Evolutionary conservation across 2,329 filamentous ascomycete genomes (phyloP).

Genomic region (Myriosclerotinia duriaeana): DNA sequence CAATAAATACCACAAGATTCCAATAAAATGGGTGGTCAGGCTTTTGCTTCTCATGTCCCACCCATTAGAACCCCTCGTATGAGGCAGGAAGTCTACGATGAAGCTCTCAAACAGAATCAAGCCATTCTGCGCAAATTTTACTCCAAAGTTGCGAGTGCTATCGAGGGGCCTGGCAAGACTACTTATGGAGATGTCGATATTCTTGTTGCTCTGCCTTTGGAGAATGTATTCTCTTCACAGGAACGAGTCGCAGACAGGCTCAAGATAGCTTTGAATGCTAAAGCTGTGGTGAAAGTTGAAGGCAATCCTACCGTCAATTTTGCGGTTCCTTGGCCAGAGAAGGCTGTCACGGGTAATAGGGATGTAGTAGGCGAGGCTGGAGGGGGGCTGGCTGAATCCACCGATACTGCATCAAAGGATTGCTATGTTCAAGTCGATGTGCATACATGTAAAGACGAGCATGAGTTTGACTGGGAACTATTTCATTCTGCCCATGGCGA

Average conservation of each 20-base stretch:
- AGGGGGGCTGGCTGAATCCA: neutral
- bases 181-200: constrained; percentile 75
- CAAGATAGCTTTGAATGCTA: constrained; percentile 48
- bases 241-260: constrained; percentile 39
- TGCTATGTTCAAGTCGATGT: constrained; percentile 69
- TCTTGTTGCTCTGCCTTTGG: constrained; percentile 49
- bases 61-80: constrained; percentile 66
- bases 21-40: constrained; percentile 63
- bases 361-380: neutral
- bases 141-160: constrained; percentile 55
- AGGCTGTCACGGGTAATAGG: neutral
- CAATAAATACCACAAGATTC: neutral
- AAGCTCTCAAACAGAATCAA: constrained; percentile 50
- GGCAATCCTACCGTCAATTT: constrained; percentile 46
- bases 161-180: constrained; percentile 67
- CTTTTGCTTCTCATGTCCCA: constrained; percentile 50
- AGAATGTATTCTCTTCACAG: constrained; percentile 20
- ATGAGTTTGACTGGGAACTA: constrained; percentile 58
- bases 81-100: constrained; percentile 55
- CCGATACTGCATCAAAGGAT: constrained; percentile 8
- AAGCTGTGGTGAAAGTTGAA: constrained; percentile 40
- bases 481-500: constrained; percentile 76
- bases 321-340: constrained; percentile 56
- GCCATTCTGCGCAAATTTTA: constrained; percentile 53
- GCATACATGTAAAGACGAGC: constrained; percentile 48